Conservation (phyloP, 768 basidiomycete genomes). For the Rhodotorula graminis region DNA sequence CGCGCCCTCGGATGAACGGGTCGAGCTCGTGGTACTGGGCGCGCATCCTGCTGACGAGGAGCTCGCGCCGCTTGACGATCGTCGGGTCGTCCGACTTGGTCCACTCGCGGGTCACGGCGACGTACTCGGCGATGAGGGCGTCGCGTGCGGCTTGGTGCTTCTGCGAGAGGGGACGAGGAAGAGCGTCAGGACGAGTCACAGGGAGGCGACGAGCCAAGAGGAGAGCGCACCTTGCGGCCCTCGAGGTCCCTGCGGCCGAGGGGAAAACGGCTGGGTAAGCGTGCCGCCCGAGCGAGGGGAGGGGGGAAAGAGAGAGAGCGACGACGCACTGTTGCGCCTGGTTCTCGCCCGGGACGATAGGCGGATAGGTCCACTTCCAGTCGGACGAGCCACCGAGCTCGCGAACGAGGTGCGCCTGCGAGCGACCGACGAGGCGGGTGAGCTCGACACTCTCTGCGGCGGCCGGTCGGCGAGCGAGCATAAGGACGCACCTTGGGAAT, state of each 20-base stretch:
- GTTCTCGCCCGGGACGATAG: conserved; percentile 38
- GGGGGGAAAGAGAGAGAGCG: no score
- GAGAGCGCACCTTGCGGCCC: conserved; percentile 8
- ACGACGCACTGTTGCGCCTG: conserved; percentile 17
- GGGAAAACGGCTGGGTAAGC: not conserved
- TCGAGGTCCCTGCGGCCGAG: not conserved
- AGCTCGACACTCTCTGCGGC: not conserved
- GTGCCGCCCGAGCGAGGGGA: no score
- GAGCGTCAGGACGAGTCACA: not conserved
- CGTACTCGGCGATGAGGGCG: conserved; percentile 29
- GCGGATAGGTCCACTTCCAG: conserved; percentile 39
- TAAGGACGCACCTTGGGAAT: conserved; percentile 11
- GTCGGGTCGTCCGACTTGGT: conserved; percentile 3
- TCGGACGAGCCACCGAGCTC: conserved; percentile 36
- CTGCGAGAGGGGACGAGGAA: not conserved
- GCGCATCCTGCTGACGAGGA: conserved; percentile 29
- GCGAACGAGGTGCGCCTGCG: conserved; percentile 34
- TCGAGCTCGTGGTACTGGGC: conserved; percentile 39
- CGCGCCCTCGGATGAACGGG: conserved; percentile 32
- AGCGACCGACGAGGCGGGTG: not conserved
- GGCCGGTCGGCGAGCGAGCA: not conserved
- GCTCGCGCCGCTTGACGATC: conserved; percentile 10
- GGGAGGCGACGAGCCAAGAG: not conserved
- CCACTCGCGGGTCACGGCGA: conserved; percentile 33
- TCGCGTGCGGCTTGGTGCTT: conserved; percentile 13